Evolutionary conservation across 1,139 yeast genomes (phyloP).

Genomic region (Yamadazyma aaseri): DNA sequence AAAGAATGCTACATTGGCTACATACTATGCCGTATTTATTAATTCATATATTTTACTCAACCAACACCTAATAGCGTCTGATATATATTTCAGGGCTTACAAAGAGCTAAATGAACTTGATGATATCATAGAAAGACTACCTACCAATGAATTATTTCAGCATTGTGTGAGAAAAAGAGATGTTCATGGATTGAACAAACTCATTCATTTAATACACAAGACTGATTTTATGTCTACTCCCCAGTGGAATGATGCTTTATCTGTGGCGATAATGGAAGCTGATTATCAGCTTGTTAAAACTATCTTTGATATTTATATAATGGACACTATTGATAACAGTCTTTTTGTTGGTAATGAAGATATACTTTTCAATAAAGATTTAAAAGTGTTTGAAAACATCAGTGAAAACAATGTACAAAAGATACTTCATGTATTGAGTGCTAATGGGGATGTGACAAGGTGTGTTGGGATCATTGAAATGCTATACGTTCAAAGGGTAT

Average conservation of each 20-base stretch:
- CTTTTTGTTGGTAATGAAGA: slow-evolving; percentile 3
- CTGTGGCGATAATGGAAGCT: slow-evolving; percentile 22
- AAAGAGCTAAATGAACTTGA: background rate
- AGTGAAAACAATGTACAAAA: slow-evolving; percentile 1
- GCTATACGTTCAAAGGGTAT: slow-evolving; percentile 32
- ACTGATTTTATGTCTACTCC: background rate
- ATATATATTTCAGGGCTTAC: slow-evolving; percentile 16
- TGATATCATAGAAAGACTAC: slow-evolving; percentile 10
- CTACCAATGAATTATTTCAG: slow-evolving; percentile 17
- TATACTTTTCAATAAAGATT: slow-evolving; percentile 1
- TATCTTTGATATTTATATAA: slow-evolving; percentile 29
- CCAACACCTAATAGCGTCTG: slow-evolving; percentile 25
- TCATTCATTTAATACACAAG: slow-evolving; percentile 12
- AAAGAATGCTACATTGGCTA: slow-evolving; percentile 2
- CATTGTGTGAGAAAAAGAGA: slow-evolving; percentile 18
- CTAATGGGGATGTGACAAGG: slow-evolving; percentile 39
- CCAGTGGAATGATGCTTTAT: slow-evolving; percentile 24
- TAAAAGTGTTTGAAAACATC: slow-evolving; percentile 2
- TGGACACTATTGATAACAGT: slow-evolving; percentile 16
- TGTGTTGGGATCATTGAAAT: slow-evolving; percentile 36
- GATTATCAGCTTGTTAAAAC: slow-evolving; percentile 28
- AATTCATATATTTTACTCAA: slow-evolving; percentile 23
- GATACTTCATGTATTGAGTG: slow-evolving; percentile 33
- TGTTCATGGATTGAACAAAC: slow-evolving; percentile 17
- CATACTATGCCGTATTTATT: slow-evolving; percentile 25